Conservation (phyloP, 345 rosid species). For the Litchi chinensis region DNA sequence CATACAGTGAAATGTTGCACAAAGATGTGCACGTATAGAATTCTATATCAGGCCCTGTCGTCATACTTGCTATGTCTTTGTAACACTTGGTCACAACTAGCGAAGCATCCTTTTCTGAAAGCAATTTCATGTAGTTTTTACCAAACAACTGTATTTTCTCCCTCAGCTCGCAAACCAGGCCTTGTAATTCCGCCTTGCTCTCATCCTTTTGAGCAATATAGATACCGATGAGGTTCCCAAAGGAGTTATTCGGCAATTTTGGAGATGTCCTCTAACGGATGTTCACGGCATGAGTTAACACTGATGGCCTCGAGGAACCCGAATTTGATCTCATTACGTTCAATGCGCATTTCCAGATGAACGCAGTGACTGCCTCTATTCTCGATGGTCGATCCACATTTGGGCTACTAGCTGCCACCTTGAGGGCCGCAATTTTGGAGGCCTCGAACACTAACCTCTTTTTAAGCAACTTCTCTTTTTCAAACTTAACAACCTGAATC, state of each 20-base stretch:
- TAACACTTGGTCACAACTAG: neutral
- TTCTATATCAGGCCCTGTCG: neutral
- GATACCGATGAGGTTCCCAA: slow-evolving; percentile 10
- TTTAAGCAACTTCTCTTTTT: slow-evolving; percentile 7
- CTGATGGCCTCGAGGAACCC: neutral
- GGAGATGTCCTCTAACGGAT: neutral
- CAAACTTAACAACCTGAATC: neutral
- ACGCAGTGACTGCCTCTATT: slow-evolving; percentile 26
- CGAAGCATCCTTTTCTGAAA: neutral
- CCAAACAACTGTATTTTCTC: no score
- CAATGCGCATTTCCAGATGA: slow-evolving; percentile 26
- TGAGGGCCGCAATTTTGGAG: slow-evolving; percentile 7
- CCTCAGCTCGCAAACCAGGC: neutral
- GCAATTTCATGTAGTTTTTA: no score
- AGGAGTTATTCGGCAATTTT: neutral
- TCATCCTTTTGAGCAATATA: neutral
- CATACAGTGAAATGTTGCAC: slow-evolving; percentile 32
- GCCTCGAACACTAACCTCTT: slow-evolving; percentile 28
- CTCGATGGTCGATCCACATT: slow-evolving; percentile 11
- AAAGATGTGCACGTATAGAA: slow-evolving; percentile 3
- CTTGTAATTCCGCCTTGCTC: neutral
- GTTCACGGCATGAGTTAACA: slow-evolving; percentile 14
- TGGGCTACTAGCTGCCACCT: no score
- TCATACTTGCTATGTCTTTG: no score
- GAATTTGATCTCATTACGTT: slow-evolving; percentile 8